Percentiles rank a stretch among this genome's conserved stretches.
Conservation (phyloP, 2,329 filamentous ascomycete genomes). For the Pleurostoma richardsiae region DNA sequence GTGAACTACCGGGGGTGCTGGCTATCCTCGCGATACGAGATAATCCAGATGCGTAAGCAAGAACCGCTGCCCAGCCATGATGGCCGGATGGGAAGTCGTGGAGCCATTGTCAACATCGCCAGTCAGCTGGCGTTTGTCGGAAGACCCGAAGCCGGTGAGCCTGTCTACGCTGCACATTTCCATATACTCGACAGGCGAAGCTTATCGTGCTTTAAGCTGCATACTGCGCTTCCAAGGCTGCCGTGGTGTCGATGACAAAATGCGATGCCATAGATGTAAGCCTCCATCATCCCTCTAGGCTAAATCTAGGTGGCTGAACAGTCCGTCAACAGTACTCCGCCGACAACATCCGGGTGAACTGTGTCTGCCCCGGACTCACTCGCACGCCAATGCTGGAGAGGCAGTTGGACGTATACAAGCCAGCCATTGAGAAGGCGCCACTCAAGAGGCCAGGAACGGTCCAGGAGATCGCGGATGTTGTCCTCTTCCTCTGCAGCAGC, state of each 20-base stretch:
- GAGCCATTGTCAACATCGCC: conserved; percentile 44
- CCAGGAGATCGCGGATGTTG: conserved; percentile 42
- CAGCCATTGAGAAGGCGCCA: conserved; percentile 38
- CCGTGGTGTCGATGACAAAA: conserved; percentile 52
- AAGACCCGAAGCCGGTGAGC: conserved; percentile 36
- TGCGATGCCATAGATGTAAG: conserved; percentile 44
- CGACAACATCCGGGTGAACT: conserved; percentile 30
- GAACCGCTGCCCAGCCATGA: conserved; percentile 32
- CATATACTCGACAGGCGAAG: too few relatives aligned
- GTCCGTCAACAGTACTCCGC: conserved; percentile 29
- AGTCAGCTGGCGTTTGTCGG: conserved; percentile 47
- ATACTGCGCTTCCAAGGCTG: conserved; percentile 54
- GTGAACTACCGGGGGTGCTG: conserved; percentile 50
- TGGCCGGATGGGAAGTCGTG: conserved; percentile 29
- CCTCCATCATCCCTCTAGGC: too few relatives aligned
- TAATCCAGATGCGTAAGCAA: conserved; percentile 40
- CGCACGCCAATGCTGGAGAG: conserved; percentile 36
- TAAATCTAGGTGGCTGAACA: too few relatives aligned
- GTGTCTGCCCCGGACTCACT: conserved; percentile 35
- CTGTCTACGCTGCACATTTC: background rate
- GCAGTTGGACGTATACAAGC: conserved; percentile 17
- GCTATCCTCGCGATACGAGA: conserved; percentile 37
- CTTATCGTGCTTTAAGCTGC: conserved; percentile 28
- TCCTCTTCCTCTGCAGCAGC: conserved; percentile 42
- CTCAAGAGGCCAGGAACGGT: conserved; percentile 45